Evolutionary conservation across 768 basidiomycete species (phyloP).

Genomic region (Boletellus sp.): DNA sequence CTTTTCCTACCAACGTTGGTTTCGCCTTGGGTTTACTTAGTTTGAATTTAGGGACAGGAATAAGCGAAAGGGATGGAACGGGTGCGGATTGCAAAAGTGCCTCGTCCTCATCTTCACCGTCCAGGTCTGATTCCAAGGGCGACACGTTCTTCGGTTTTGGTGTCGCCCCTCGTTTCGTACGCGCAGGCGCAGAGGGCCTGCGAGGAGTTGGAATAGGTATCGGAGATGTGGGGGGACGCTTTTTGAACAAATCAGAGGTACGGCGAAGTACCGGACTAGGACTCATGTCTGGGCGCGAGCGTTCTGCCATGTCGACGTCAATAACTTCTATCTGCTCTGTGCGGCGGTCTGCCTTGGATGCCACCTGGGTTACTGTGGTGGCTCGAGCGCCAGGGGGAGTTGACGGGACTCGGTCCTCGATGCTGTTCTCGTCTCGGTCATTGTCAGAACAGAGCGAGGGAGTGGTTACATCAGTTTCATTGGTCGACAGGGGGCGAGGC

Average conservation of each 20-base stretch:
- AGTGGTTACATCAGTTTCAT: constrained; percentile 46
- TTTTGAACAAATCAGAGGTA: constrained; percentile 46
- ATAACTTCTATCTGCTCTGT: constrained; percentile 28
- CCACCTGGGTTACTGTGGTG: neutral
- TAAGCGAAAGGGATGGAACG: constrained; percentile 24
- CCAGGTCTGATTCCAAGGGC: constrained; percentile 17
- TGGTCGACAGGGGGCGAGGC: constrained; percentile 28
- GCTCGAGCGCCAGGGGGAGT: constrained; percentile 46
- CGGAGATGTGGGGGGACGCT: constrained; percentile 62
- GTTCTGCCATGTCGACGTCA: constrained; percentile 37
- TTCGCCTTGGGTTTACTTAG: constrained; percentile 16
- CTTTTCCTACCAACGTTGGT: constrained; percentile 14
- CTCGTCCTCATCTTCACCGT: constrained; percentile 30
- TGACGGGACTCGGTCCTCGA: constrained; percentile 45
- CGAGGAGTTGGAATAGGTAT: constrained; percentile 51
- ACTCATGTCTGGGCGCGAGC: constrained; percentile 8
- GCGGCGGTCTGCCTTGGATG: neutral
- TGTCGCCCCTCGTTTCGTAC: constrained; percentile 37
- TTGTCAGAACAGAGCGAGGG: constrained; percentile 77
- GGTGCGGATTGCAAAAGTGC: constrained; percentile 1
- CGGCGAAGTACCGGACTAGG: constrained; percentile 11
- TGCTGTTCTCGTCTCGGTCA: constrained; percentile 47
- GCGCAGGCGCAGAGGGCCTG: constrained; percentile 55
- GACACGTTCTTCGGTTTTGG: constrained; percentile 23
- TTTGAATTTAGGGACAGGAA: constrained; percentile 14